Evolutionary conservation across 2,329 filamentous ascomycete genomes (phyloP).

Genomic region (Neonectria punicea): DNA sequence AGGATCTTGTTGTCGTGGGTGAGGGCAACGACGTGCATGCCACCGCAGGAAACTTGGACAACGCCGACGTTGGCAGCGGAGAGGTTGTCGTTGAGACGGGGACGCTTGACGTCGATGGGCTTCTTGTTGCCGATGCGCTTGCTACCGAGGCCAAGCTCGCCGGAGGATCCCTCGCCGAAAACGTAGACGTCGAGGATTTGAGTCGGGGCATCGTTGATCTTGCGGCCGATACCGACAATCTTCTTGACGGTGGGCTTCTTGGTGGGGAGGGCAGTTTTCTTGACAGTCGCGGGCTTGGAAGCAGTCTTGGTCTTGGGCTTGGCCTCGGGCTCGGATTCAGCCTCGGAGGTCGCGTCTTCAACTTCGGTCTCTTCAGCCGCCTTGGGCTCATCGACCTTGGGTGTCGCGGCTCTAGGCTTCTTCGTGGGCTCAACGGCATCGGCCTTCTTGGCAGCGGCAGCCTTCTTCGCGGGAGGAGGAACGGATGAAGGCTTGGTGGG

Average conservation of each 20-base stretch:
- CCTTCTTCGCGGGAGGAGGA: too few species aligned
- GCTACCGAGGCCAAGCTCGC: constrained; percentile 83
- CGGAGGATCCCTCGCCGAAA: constrained; percentile 82
- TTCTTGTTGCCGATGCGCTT: constrained; percentile 70
- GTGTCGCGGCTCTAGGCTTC: constrained; percentile 42
- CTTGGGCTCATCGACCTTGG: constrained; percentile 62
- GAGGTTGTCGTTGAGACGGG: constrained; percentile 79
- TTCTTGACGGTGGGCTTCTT: constrained; percentile 53
- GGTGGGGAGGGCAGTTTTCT: constrained; percentile 31
- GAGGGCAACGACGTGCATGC: constrained; percentile 83
- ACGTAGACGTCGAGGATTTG: constrained; percentile 78
- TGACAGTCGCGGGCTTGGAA: constrained; percentile 28
- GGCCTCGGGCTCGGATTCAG: constrained; percentile 52
- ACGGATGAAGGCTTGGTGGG: constrained; percentile 20
- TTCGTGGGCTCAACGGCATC: constrained; percentile 37
- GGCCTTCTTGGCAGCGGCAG: constrained; percentile 50
- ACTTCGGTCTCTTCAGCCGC: constrained; percentile 49
- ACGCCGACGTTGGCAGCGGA: constrained; percentile 72
- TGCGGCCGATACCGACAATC: constrained; percentile 65
- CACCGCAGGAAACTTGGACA: constrained; percentile 80
- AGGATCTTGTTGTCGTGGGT: constrained; percentile 84
- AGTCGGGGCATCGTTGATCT: constrained; percentile 74
- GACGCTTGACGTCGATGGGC: constrained; percentile 81
- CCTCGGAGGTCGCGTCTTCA: constrained; percentile 48
- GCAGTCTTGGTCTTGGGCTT: constrained; percentile 30